A percentile compares a stretch with the other conserved stretches of the same genome.
Evolutionary conservation across 129 eudicot species (phyloP).

Genomic region (Kitagawia praeruptora): DNA sequence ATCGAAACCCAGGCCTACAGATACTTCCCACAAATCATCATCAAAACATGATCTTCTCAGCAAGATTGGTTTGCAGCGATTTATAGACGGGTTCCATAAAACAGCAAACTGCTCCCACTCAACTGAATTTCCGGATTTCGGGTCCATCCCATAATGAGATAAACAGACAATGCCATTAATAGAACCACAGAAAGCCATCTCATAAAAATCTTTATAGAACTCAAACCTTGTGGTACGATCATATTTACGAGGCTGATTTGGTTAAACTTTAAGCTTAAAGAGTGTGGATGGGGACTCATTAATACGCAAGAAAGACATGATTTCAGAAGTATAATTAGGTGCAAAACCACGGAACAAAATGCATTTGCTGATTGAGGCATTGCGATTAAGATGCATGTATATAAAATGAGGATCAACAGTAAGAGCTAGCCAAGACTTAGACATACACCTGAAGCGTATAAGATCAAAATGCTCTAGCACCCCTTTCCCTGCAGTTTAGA

Average conservation of each 20-base stretch:
- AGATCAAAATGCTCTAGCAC: constrained; percentile 61
- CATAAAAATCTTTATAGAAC: not conserved
- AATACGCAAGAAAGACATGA: no score
- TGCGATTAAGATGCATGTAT: not conserved
- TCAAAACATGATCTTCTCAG: not conserved
- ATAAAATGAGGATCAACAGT: not conserved
- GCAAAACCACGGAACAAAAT: not conserved
- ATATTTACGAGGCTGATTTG: no score
- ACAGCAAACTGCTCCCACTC: not conserved
- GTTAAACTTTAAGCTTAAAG: no score
- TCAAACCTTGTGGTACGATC: not conserved
- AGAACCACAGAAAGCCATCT: not conserved
- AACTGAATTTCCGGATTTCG: no score
- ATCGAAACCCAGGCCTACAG: not conserved
- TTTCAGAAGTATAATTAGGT: no score
- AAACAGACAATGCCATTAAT: not conserved
- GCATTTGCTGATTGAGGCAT: not conserved
- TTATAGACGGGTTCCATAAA: not conserved
- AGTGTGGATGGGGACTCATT: no score
- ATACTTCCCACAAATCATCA: not conserved
- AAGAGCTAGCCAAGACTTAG: not conserved
- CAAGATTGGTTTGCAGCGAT: not conserved
- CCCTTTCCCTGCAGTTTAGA: constrained; percentile 73
- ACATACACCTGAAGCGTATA: not conserved
- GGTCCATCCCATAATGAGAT: not conserved